Conservation (phyloP, 306 rosid genomes). For the Canavalia ensiformis region DNA sequence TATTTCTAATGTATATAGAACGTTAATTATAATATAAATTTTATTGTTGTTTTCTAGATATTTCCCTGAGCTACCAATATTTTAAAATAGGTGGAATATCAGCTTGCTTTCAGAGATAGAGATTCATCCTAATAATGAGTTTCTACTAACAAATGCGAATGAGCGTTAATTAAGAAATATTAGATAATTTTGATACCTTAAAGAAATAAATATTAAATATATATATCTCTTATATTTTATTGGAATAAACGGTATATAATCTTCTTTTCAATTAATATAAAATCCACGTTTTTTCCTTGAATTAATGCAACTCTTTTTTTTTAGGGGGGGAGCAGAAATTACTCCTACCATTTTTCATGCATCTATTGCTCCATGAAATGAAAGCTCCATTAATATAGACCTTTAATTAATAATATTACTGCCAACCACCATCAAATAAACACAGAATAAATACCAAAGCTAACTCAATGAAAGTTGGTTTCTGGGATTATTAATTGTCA, state of each 20-base stretch:
- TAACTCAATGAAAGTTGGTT: constrained; percentile 16
- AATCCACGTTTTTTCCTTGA: no score
- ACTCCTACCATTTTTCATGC: no score
- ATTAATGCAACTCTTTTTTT: no score
- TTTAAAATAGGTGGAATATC: neutral
- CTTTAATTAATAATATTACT: constrained; percentile 4
- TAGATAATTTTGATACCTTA: no score
- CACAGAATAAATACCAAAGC: constrained; percentile 9
- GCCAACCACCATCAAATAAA: constrained; percentile 22
- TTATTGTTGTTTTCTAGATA: no score
- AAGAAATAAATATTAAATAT: no score
- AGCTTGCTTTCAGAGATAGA: neutral
- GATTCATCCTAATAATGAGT: neutral
- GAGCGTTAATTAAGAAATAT: neutral
- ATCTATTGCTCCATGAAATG: neutral
- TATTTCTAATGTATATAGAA: no score
- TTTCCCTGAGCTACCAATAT: neutral
- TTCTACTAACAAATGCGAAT: neutral
- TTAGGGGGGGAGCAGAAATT: no score
- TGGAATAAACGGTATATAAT: no score
- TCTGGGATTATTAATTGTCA: neutral
- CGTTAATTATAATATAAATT: no score
- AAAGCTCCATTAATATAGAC: constrained; percentile 8
- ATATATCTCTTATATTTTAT: no score
- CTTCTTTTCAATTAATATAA: no score